Evolutionary conservation across 306 rosid species (phyloP), one percentile per base, ranked within the genome.

Genomic region (Rosa persica): DNA sequence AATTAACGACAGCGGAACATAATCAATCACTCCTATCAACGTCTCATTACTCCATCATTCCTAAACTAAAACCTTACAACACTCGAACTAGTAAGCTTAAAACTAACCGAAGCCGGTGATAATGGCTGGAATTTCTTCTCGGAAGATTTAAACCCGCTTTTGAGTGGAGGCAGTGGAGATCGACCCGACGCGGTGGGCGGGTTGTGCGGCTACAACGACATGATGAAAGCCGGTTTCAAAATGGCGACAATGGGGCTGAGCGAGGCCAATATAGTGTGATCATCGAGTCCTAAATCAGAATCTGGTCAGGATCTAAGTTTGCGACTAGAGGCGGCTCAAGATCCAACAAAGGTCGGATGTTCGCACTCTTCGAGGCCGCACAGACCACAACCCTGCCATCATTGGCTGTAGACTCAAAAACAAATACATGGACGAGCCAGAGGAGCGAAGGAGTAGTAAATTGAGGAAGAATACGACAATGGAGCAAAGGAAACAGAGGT

Each of bases 101-200:
- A 67, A 76, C 85, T 76, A 61, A 95, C 99, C 98, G 23, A 81
- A 81, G 49, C 74, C 78, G n/a, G 46, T 47, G 81, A 91, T 52
- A 66, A 91, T 78, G 20, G 89, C 74, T n/a, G 96, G 89, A 76
- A 95, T 80, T 84, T 95, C 91, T 46, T 82, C 75, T 19, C 84
- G 82, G 88, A 95, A 95, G 74, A 95, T 90, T 66, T 87, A 84
- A 73, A 87, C 75, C 12, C 97, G 99, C 44, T 88, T 86, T 75
- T 76, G 88, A 20, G 91, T 88, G 72, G 98, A 93, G 3, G 89
- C 57, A 70, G 96, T 87, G 73, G 97, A 78, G 65, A 93, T 92
- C 68, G 82, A 76, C 52, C 83, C 88, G 61, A 89, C 80, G 70
- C 2, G 36, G 36, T 30, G 2, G 36, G 36, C 34, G 36, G 36